Evolutionary conservation across 1,284 basidiomycete genomes (phyloP).

Genomic region (Cryptococcus deneoformans): DNA sequence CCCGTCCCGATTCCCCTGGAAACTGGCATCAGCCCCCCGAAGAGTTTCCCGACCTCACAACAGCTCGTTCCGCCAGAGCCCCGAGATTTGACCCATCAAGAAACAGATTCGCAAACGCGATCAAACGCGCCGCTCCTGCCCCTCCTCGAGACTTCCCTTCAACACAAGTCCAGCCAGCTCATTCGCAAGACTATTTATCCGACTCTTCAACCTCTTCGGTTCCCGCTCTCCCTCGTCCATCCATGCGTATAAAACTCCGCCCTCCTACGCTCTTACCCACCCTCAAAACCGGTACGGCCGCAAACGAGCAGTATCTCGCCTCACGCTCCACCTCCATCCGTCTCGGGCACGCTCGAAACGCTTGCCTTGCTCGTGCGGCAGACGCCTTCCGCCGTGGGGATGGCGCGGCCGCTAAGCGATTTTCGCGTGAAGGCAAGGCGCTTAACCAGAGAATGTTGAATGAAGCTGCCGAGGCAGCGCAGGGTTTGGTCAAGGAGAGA

Average conservation of each 20-base stretch:
- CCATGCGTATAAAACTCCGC: constrained; percentile 75
- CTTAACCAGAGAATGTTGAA: constrained; percentile 83
- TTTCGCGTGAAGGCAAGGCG: constrained; percentile 88
- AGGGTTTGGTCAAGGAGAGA: constrained; percentile 74
- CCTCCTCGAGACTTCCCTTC: constrained; percentile 5
- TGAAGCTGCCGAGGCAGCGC: constrained; percentile 77
- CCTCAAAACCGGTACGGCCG: constrained; percentile 71
- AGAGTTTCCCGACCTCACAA: constrained; percentile 74
- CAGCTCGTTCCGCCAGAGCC: constrained; percentile 41
- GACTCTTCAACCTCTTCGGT: constrained; percentile 51
- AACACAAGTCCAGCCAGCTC: constrained; percentile 4
- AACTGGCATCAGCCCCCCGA: constrained; percentile 52
- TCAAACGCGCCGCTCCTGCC: constrained; percentile 42
- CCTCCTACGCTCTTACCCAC: constrained; percentile 83
- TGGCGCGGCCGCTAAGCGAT: constrained; percentile 89
- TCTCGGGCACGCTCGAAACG: constrained; percentile 88
- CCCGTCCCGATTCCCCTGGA: constrained; percentile 27
- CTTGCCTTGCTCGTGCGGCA: constrained; percentile 89
- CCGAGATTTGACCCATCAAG: constrained; percentile 65
- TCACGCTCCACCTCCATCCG: constrained; percentile 83
- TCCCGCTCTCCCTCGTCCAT: constrained; percentile 64
- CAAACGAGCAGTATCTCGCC: constrained; percentile 79
- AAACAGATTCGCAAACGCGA: constrained; percentile 68
- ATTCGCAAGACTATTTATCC: constrained; percentile 45
- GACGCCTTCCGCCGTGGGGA: constrained; percentile 94